Conservation (phyloP, 768 basidiomycete species). For the Calvatia gigantea region DNA sequence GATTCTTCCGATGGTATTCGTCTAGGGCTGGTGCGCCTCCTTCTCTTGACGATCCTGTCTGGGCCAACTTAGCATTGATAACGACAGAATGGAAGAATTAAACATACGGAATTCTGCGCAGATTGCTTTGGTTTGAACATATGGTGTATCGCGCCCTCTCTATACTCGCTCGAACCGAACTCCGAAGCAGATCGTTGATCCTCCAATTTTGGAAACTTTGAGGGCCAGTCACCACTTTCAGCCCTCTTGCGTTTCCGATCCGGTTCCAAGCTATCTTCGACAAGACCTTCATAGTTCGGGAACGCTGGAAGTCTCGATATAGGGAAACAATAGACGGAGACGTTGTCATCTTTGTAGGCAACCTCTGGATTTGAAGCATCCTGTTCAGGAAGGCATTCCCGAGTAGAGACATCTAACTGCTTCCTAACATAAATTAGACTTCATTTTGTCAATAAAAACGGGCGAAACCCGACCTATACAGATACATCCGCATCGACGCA, state of each 20-base stretch:
- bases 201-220: constrained; percentile 28
- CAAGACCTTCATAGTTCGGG: background rate
- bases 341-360: constrained; percentile 53
- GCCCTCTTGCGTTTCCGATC: constrained; percentile 44
- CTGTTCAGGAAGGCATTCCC: constrained; percentile 26
- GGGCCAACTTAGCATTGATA: background rate
- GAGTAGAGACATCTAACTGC: constrained; percentile 41
- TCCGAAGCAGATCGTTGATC: background rate
- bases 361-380: constrained; percentile 7
- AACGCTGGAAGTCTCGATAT: constrained; percentile 22
- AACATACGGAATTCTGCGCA: constrained; percentile 11
- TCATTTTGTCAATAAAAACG: background rate
- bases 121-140: constrained; percentile 12
- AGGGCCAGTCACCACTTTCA: constrained; percentile 31
- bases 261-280: constrained; percentile 13
- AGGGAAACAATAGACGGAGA: constrained; percentile 64
- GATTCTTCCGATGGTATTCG: constrained; percentile 22
- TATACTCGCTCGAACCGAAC: background rate
- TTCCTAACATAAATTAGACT: constrained; percentile 35
- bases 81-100: background rate
- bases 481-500: constrained; percentile 66
- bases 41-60: constrained; percentile 1
- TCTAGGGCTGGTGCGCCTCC: constrained; percentile 17
- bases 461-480: constrained; percentile 49
- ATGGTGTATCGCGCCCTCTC: background rate